Evolutionary conservation across 352 stramenopile genomes (phyloP).

Genomic region (Phytophthora tentaculata): DNA sequence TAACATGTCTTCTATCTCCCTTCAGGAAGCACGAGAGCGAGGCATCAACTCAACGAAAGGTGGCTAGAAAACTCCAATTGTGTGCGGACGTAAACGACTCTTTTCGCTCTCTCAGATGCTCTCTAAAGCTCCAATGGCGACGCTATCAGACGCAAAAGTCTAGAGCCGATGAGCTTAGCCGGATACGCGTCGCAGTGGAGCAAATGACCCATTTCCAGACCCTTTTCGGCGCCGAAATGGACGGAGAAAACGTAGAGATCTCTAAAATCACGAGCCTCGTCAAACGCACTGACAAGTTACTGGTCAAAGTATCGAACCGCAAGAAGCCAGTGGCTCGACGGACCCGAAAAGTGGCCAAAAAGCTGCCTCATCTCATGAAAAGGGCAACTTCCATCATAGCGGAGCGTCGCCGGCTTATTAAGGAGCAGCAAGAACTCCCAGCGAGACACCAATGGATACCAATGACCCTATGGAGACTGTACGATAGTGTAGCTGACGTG

Average conservation of each 20-base stretch:
- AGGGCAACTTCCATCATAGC: slow-evolving; percentile 17
- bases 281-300: slow-evolving; percentile 26
- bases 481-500: slow-evolving; percentile 23
- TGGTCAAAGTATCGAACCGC: slow-evolving; percentile 10
- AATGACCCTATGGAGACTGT: slow-evolving; percentile 40
- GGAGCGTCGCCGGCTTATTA: slow-evolving; percentile 10
- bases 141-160: slow-evolving; percentile 22
- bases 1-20: background rate
- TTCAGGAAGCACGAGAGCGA: slow-evolving; percentile 41
- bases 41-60: slow-evolving; percentile 64
- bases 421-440: slow-evolving; percentile 30
- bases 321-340: slow-evolving; percentile 7
- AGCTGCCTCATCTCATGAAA: slow-evolving; percentile 30
- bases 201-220: slow-evolving; percentile 26
- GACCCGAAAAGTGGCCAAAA: slow-evolving; percentile 8
- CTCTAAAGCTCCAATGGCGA: slow-evolving; percentile 8
- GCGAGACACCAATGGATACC: slow-evolving; percentile 47
- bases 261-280: slow-evolving; percentile 16
- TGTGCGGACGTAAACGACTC: slow-evolving; percentile 26
- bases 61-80: slow-evolving; percentile 23
- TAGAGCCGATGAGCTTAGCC: slow-evolving; percentile 7
- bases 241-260: background rate
- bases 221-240: slow-evolving; percentile 23
- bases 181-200: slow-evolving; percentile 20
- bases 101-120: slow-evolving; percentile 1